These are phyloP conservation scores for Thermomyces lanuginosus DNA, from an alignment of 2,329 filamentous ascomycete species.

Conservation along the genomic window DNA sequence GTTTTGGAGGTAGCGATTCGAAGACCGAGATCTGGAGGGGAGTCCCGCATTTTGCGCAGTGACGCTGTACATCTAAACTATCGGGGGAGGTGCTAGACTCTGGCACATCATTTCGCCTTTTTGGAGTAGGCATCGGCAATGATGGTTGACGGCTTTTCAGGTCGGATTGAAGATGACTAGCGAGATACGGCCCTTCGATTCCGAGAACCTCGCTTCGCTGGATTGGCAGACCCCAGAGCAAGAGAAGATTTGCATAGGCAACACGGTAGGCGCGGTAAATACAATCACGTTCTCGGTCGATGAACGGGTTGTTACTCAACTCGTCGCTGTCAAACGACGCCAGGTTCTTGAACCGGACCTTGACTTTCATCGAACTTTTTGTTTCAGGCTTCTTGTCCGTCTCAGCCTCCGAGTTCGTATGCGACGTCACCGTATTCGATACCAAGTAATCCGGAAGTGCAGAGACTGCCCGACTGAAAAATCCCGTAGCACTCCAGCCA, in stretches of 20 bases:
- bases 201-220: slow-evolving; percentile 43
- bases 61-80: slow-evolving; percentile 26
- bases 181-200: slow-evolving; percentile 31
- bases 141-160: slow-evolving; percentile 14
- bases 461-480: slow-evolving; percentile 12
- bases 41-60: slow-evolving; percentile 27
- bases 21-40: slow-evolving; percentile 23
- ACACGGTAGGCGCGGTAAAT: slow-evolving; percentile 38
- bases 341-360: slow-evolving; percentile 40
- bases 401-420: slow-evolving; percentile 23
- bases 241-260: slow-evolving; percentile 42
- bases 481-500: slow-evolving; percentile 14
- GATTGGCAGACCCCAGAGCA: slow-evolving; percentile 41
- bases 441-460: slow-evolving; percentile 16
- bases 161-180: slow-evolving; percentile 10
- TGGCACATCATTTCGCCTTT: no score
- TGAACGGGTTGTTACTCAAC: slow-evolving; percentile 29
- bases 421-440: slow-evolving; percentile 15
- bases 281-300: slow-evolving; percentile 33
- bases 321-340: slow-evolving; percentile 39
- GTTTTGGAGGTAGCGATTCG: slow-evolving; percentile 9
- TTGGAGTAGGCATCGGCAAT: slow-evolving; percentile 8
- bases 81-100: no score
- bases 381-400: slow-evolving; percentile 17
- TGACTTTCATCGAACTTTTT: slow-evolving; percentile 23